Base-by-base conservation (phyloP, 805 yeast species). In the Starmerella stigmatis region DNA sequence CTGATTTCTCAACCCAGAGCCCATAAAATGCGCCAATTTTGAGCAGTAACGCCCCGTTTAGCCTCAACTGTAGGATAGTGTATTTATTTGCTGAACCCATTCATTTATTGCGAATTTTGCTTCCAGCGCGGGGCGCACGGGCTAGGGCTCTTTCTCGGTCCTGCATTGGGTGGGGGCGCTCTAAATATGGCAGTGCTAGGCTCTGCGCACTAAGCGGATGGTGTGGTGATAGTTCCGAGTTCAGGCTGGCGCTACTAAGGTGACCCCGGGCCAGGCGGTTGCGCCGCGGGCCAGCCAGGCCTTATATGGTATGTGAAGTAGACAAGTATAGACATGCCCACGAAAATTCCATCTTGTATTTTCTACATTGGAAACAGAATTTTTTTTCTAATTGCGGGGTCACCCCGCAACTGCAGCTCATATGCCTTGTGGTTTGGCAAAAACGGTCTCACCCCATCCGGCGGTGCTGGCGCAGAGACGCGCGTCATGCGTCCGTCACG, bases 51-150 rank as follows among this genome's bases (percentile, higher is more conserved):
- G n/a, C 12, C 11, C 10, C 6, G 9, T 7, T 30, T 6, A 1
- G 19, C 38, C 22, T 34, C 26, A 34, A 22, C n/a, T n/a, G n/a
- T n/a, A n/a, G n/a, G 38, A 34, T 34, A 34, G 40, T 36, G 40
- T 36, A 36, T 36, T 25, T 25, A 36, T 25, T 20, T 36, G 38
- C 28, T 20, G 28, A 34, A 34, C 21, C 27, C 38, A 34, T n/a
- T 34, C 38, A 34, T 34, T 34, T 34, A 11, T 7, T 34, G 22
- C 2, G 9, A 19, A 20, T 2, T n/a, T 32, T 5, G n/a, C n/a
- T n/a, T 1, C 35, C n/a, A 4, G 22, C 23, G n/a, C 35, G 23
- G 35, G 15, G 11, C 12, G n/a, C 12, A 3, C 16, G 8, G 38
- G 38, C 21, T 3, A 34, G 38, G 38, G 38, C 27, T 12, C 13